Evolutionary conservation across 176 grass and related monocot species (phyloP).

Genomic region (Chrysopogon serrulatus): DNA sequence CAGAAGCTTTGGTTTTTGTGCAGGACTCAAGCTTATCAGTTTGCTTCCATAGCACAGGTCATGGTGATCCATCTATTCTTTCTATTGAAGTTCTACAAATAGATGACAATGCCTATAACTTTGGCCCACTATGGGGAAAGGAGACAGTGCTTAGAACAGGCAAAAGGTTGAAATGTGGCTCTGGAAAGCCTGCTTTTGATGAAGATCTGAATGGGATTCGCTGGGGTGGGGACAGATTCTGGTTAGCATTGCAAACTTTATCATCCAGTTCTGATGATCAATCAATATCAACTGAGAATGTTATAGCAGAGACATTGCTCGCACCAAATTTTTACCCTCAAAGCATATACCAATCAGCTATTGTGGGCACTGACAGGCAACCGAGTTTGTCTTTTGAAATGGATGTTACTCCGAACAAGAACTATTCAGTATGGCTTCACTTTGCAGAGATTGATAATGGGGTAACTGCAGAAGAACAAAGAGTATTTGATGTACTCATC

Average conservation of each 20-base stretch:
- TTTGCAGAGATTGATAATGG: constrained; percentile 87
- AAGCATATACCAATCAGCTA: constrained; percentile 78
- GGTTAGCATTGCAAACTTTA: constrained; percentile 67
- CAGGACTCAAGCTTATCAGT: constrained; percentile 53
- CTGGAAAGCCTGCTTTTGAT: constrained; percentile 88
- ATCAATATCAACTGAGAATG: constrained; percentile 78
- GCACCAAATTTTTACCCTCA: constrained; percentile 88
- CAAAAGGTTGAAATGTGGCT: constrained; percentile 85
- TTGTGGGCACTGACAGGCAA: constrained; percentile 68
- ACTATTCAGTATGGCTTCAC: constrained; percentile 97
- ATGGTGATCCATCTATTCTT: constrained; percentile 91
- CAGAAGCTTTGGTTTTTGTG: constrained; percentile 72
- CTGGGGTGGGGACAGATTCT: constrained; percentile 96
- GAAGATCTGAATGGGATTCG: constrained; percentile 67
- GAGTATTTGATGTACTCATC: constrained; percentile 85
- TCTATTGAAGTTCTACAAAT: constrained; percentile 97
- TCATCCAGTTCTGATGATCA: constrained; percentile 60
- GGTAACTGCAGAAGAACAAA: constrained; percentile 66
- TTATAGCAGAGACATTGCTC: constrained; percentile 73
- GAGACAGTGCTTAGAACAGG: constrained; percentile 64
- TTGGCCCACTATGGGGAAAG: constrained; percentile 51
- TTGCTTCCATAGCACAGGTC: constrained; percentile 98
- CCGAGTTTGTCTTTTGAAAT: constrained; percentile 74
- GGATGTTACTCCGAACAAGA: constrained; percentile 91
- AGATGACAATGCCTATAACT: constrained; percentile 76